A percentile compares a stretch with the other conserved stretches of the same genome.
Conservation (phyloP, 2,329 filamentous ascomycete genomes). For the Aspergillus sp. region DNA sequence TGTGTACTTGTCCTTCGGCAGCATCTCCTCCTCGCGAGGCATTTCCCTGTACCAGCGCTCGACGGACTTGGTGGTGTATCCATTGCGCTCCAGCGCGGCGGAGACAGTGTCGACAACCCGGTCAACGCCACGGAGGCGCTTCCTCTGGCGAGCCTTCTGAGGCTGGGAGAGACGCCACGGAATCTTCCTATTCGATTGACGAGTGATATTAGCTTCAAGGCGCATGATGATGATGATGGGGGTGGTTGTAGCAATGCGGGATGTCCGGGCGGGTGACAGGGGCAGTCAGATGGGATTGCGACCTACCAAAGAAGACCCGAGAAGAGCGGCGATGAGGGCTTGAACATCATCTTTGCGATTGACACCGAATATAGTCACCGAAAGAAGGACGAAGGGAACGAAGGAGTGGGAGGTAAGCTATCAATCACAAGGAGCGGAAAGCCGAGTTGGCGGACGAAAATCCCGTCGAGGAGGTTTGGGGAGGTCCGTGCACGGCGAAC, state of each 20-base stretch:
- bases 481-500: slow-evolving; percentile 25
- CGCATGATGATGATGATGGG: not conserved
- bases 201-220: not conserved
- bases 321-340: slow-evolving; percentile 72
- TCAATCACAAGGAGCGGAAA: not conserved
- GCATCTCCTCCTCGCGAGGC: slow-evolving; percentile 94
- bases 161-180: slow-evolving; percentile 92
- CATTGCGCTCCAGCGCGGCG: slow-evolving; percentile 70
- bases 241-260: not conserved
- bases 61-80: slow-evolving; percentile 71
- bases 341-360: slow-evolving; percentile 67
- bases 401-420: slow-evolving; percentile 11
- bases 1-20: slow-evolving; percentile 95
- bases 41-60: slow-evolving; percentile 94
- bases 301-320: slow-evolving; percentile 79
- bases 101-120: slow-evolving; percentile 81
- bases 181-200: slow-evolving; percentile 69
- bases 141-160: slow-evolving; percentile 84
- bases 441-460: slow-evolving; percentile 19
- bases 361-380: not conserved
- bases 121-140: slow-evolving; percentile 82
- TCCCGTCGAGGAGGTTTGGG: slow-evolving; percentile 18
- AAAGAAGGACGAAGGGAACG: not conserved
- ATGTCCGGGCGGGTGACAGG: not conserved
- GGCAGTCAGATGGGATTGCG: not conserved